Base-by-base conservation (phyloP, 1,139 yeast genomes). In the Geotrichum carabidarum region DNA sequence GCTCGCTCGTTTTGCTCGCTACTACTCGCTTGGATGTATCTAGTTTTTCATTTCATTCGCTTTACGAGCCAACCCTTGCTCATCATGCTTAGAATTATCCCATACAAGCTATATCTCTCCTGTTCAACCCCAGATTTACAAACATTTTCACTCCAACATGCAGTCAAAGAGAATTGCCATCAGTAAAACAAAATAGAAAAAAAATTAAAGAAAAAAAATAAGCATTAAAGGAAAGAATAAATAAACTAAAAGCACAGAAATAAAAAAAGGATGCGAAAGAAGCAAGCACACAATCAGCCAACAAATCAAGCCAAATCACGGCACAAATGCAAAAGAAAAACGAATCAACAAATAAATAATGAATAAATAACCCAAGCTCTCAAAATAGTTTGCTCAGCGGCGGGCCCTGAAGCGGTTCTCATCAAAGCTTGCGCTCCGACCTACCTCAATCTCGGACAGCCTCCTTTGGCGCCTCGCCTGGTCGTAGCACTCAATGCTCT, bases 401-500 rank as follows among this genome's bases (percentile, higher is more conserved):
- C 45, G 31, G 12, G 35, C 45, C 4, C 45, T 35, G 14, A 43
- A 43, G 4, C 45, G 45, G 7, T 43, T 43, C n/a, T 30, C 35
- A 6, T 43, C 45, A n/a, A 17, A 43, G 15, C 35, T 27, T 8
- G n/a, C 12, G 18, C 34, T 31, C 17, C 35, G 14, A 14, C 32
- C 8, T 4, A 31, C 17, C 45, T 32, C 22, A 6, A 43, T 43
- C 27, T 44, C 49, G 2, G 48, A 38, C 11, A 37, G 1, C 15
- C 48, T 12, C 40, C 44, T 44, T 8, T 40, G 40, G 6, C 53
- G 53, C 11, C 17, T 40, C 17, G 38, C 31, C 43, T 44, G 42
- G 27, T 50, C 49, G 17, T 60, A 59, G 35, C 56, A 55, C 27
- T 57, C 60, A 41, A 63, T 55, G 14, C 58, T 56, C 34, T 53